Conservation (phyloP, 805 yeast species). For the Scheffersomyces coipomensis region DNA sequence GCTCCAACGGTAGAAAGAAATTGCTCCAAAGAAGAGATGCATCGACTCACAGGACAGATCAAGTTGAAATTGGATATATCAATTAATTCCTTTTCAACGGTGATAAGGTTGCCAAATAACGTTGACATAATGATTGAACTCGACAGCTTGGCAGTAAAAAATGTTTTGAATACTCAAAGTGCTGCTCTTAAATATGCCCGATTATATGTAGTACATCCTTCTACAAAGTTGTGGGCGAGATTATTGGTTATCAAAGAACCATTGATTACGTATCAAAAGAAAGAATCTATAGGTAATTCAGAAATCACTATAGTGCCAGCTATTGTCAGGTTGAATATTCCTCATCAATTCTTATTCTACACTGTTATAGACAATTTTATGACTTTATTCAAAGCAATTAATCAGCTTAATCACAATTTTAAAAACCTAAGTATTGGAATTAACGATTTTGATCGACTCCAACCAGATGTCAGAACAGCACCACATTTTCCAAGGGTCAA, state of each 20-base stretch:
- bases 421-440: constrained; percentile 20
- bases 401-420: constrained; percentile 57
- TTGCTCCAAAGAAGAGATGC: constrained; percentile 24
- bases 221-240: constrained; percentile 40
- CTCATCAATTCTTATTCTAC: constrained; percentile 73
- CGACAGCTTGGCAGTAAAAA: constrained; percentile 26
- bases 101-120: constrained; percentile 43
- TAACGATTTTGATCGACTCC: constrained; percentile 30
- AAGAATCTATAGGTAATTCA: constrained; percentile 10
- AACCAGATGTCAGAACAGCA: constrained; percentile 37
- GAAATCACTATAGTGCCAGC: constrained; percentile 23
- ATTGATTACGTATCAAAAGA: constrained; percentile 11
- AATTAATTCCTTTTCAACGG: constrained; percentile 35
- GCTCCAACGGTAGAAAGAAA: constrained; percentile 29
- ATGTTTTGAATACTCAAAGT: constrained; percentile 24
- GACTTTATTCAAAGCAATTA: constrained; percentile 62
- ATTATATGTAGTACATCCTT: constrained; percentile 51
- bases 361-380: constrained; percentile 77
- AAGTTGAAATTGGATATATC: constrained; percentile 28
- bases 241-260: constrained; percentile 30
- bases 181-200: constrained; percentile 36
- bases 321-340: constrained; percentile 55
- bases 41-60: constrained; percentile 14
- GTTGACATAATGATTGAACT: constrained; percentile 49
- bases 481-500: constrained; percentile 55